Evolutionary conservation across 805 yeast species (phyloP).

Genomic region (Hemisphaericaspora nanyangensis): DNA sequence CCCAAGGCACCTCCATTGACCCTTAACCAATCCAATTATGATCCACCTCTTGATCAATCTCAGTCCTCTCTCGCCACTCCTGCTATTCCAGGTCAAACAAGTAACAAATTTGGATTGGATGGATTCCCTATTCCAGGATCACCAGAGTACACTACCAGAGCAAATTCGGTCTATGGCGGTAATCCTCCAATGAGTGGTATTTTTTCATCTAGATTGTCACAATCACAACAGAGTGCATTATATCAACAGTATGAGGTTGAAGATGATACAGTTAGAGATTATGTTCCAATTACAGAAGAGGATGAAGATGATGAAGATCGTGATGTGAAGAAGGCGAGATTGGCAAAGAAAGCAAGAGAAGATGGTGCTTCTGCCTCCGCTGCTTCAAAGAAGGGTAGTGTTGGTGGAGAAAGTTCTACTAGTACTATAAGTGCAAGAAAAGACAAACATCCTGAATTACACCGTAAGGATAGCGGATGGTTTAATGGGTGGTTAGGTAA

Average conservation of each 20-base stretch:
- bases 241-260: conserved; percentile 43
- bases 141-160: conserved; percentile 42
- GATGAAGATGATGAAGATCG: conserved; percentile 49
- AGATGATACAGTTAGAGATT: conserved; percentile 42
- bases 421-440: no score
- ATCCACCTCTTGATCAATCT: background rate
- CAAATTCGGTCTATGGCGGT: conserved; percentile 39
- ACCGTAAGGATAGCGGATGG: conserved; percentile 44
- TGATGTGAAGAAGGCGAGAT: conserved; percentile 27
- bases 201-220: conserved; percentile 39
- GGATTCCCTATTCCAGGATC: conserved; percentile 42
- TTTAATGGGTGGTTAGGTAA: conserved; percentile 40
- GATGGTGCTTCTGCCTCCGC: conserved; percentile 6
- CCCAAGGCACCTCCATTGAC: conserved; percentile 5
- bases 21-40: conserved; percentile 1
- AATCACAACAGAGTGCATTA: conserved; percentile 41
- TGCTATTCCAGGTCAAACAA: conserved; percentile 8
- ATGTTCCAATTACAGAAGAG: conserved; percentile 39
- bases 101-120: conserved; percentile 27
- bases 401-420: no score
- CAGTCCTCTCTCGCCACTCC: background rate
- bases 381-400: background rate
- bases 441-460: background rate
- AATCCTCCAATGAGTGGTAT: conserved; percentile 21
- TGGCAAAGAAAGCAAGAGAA: conserved; percentile 15